These are phyloP conservation scores for Saprolegnia parasitica DNA, from an alignment of 352 stramenopile species.

Conservation along the genomic window DNA sequence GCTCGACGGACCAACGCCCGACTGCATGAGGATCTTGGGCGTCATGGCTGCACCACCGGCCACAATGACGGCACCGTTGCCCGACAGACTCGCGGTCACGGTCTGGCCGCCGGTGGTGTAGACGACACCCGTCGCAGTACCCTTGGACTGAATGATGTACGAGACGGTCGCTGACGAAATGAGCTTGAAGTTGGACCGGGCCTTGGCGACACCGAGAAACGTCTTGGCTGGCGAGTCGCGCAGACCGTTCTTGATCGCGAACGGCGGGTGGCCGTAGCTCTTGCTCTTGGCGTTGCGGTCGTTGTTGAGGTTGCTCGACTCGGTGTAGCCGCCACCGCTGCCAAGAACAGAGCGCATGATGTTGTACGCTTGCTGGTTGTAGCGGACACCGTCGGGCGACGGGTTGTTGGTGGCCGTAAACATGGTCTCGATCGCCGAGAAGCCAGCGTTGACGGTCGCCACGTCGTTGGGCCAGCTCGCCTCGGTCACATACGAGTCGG, in stretches of 20 bases:
- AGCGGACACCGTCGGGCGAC: slow-evolving; percentile 44
- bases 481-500: slow-evolving; percentile 44
- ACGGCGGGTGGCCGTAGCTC: slow-evolving; percentile 49
- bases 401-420: slow-evolving; percentile 46
- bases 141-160: slow-evolving; percentile 45
- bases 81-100: slow-evolving; percentile 36
- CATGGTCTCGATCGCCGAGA: slow-evolving; percentile 46
- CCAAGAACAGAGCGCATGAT: slow-evolving; percentile 42
- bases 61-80: slow-evolving; percentile 64
- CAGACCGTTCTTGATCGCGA: slow-evolving; percentile 47
- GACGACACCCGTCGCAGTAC: slow-evolving; percentile 43
- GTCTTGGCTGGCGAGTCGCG: slow-evolving; percentile 50
- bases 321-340: slow-evolving; percentile 38
- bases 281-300: slow-evolving; percentile 56
- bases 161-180: slow-evolving; percentile 44
- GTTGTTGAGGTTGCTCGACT: slow-evolving; percentile 44
- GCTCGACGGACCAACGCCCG: slow-evolving; percentile 58
- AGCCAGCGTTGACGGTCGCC: slow-evolving; percentile 55
- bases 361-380: slow-evolving; percentile 49
- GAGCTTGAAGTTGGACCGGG: slow-evolving; percentile 49
- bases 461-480: slow-evolving; percentile 50
- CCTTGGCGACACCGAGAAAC: slow-evolving; percentile 46
- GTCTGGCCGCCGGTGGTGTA: slow-evolving; percentile 37
- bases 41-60: slow-evolving; percentile 57
- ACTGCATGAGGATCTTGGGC: slow-evolving; percentile 77